phyloP scores from a whole-genome alignment of 1,284 basidiomycete genomes.

The Vanrija sp. region DNA sequence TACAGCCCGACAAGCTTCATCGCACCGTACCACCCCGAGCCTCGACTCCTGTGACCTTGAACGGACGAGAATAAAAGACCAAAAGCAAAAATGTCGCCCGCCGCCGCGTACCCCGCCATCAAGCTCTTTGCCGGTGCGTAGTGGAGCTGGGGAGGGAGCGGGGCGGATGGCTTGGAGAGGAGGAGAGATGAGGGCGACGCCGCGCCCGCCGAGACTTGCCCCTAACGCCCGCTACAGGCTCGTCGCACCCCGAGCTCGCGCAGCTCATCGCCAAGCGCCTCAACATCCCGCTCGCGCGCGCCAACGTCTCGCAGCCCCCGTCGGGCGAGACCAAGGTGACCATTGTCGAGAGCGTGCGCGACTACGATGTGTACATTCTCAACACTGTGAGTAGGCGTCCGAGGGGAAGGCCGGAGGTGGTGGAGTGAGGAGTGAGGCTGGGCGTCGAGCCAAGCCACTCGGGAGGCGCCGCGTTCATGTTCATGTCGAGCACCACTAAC shows the following conservation, averaged over 20 bases:
- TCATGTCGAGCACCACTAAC: neutral
- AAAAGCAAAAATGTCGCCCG: slow-evolving; percentile 29
- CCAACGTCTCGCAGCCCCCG: slow-evolving; percentile 79
- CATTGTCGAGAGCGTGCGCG: slow-evolving; percentile 91
- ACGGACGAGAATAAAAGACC: no score
- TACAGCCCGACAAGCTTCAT: no score
- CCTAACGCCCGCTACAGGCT: slow-evolving; percentile 57
- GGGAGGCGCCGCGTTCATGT: slow-evolving; percentile 21
- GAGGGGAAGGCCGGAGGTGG: neutral
- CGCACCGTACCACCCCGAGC: no score
- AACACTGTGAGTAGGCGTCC: slow-evolving; percentile 60
- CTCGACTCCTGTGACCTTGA: no score
- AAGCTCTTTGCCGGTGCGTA: slow-evolving; percentile 86
- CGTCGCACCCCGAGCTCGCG: slow-evolving; percentile 93
- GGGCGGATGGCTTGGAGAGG: neutral
- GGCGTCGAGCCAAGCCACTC: slow-evolving; percentile 7
- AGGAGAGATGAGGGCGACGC: neutral
- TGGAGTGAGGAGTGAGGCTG: slow-evolving; percentile 13
- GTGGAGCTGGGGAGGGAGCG: neutral
- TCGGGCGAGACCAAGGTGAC: slow-evolving; percentile 90
- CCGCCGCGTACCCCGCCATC: slow-evolving; percentile 55
- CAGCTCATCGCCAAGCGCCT: slow-evolving; percentile 88
- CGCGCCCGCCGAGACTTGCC: neutral
- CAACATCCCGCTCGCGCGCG: slow-evolving; percentile 75
- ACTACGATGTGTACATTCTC: slow-evolving; percentile 99